These are phyloP conservation scores for Clarireedia hainanense DNA, from an alignment of 2,329 filamentous ascomycete genomes.

Conservation along the genomic window DNA sequence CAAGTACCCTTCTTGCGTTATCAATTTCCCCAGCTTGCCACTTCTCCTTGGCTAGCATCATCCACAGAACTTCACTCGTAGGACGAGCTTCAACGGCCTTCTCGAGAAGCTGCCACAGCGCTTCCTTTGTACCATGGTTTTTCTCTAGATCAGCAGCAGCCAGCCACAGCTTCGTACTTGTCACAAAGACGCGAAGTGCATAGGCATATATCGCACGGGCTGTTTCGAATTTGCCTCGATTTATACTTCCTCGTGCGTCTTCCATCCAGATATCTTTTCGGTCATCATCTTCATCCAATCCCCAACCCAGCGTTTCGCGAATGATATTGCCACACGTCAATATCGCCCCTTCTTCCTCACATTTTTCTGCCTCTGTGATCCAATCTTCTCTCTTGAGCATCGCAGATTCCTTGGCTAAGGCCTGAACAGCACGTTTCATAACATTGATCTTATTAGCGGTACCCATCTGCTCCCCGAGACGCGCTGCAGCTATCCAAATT, in stretches of 20 bases:
- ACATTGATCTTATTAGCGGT: slow-evolving; percentile 75
- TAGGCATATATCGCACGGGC: slow-evolving; percentile 92
- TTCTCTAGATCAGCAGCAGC: slow-evolving; percentile 87
- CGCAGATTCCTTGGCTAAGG: slow-evolving; percentile 80
- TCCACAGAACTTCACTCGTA: slow-evolving; percentile 85
- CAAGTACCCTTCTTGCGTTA: slow-evolving; percentile 77
- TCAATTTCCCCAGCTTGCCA: slow-evolving; percentile 85
- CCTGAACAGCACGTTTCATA: slow-evolving; percentile 88
- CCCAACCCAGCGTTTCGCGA: slow-evolving; percentile 85
- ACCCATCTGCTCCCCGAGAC: slow-evolving; percentile 81
- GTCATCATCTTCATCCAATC: slow-evolving; percentile 91
- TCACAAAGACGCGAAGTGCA: slow-evolving; percentile 80
- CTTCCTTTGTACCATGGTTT: slow-evolving; percentile 76
- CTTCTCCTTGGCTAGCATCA: slow-evolving; percentile 92
- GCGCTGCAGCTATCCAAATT: slow-evolving; percentile 91
- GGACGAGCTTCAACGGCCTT: slow-evolving; percentile 93
- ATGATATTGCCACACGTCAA: slow-evolving; percentile 86
- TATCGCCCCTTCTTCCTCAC: slow-evolving; percentile 82
- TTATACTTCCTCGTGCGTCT: slow-evolving; percentile 77
- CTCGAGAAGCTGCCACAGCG: slow-evolving; percentile 77
- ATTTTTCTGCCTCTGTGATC: slow-evolving; percentile 91
- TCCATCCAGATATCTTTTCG: slow-evolving; percentile 94
- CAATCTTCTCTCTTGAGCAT: slow-evolving; percentile 98
- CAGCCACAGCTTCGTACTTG: slow-evolving; percentile 81
- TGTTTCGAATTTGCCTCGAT: slow-evolving; percentile 77